Evolutionary conservation across 2,329 filamentous ascomycete genomes (phyloP).

Genomic region (Aspergillus sergii): DNA sequence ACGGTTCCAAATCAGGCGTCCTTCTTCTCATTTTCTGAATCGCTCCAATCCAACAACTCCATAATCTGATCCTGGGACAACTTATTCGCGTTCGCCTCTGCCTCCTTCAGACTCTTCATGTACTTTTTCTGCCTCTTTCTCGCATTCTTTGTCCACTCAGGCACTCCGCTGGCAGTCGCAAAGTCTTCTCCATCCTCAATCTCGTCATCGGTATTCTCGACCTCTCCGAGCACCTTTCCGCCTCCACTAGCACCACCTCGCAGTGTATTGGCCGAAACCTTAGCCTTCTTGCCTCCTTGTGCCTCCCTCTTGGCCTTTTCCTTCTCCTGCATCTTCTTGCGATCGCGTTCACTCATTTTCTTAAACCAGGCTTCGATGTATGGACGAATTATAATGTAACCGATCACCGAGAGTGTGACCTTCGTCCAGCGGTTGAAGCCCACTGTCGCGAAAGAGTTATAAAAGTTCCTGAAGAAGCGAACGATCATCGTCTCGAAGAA

Average conservation of each 20-base stretch:
- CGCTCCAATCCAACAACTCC: conserved; percentile 65
- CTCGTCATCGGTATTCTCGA: conserved; percentile 47
- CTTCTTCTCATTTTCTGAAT: conserved; percentile 34
- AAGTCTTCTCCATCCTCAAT: conserved; percentile 44
- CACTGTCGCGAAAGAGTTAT: conserved; percentile 47
- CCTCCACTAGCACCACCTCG: conserved; percentile 60
- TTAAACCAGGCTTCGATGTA: conserved; percentile 71
- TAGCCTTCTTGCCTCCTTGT: conserved; percentile 48
- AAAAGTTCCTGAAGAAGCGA: conserved; percentile 44
- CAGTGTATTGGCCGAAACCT: conserved; percentile 67
- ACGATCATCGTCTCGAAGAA: conserved; percentile 26
- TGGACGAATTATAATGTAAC: conserved; percentile 73
- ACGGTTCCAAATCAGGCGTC: conserved; percentile 2
- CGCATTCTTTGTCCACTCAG: conserved; percentile 70
- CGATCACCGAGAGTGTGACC: conserved; percentile 70
- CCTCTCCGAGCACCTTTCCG: conserved; percentile 47
- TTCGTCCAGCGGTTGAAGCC: conserved; percentile 60
- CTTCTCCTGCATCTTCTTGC: conserved; percentile 53
- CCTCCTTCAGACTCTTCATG: conserved; percentile 65
- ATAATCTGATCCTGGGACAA: conserved; percentile 75
- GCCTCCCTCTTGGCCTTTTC: conserved; percentile 59
- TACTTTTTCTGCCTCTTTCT: conserved; percentile 68
- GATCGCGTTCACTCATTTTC: conserved; percentile 51
- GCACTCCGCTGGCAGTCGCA: conserved; percentile 50
- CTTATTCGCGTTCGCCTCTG: conserved; percentile 65